A percentile compares a stretch with the other conserved stretches of the same genome.
These are phyloP conservation scores for Penicillium corylophilum DNA, from an alignment of 2,329 filamentous ascomycete genomes.

Conservation along the genomic window DNA sequence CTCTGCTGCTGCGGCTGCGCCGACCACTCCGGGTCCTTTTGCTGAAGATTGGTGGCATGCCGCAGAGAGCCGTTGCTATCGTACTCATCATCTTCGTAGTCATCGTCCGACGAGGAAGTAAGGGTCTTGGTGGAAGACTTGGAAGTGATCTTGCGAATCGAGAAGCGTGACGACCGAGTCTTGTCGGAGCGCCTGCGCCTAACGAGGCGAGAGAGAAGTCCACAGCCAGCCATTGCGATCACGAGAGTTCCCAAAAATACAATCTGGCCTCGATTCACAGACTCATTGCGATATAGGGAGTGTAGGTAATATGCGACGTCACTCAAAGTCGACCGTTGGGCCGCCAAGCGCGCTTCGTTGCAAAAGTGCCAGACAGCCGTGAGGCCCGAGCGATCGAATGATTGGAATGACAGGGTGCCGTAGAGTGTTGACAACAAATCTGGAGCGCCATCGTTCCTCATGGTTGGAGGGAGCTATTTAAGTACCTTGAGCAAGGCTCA, in stretches of 20 bases:
- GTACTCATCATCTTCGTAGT: conserved; percentile 37
- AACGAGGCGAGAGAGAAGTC: conserved; percentile 31
- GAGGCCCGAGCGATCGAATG: conserved; percentile 7
- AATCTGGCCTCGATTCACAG: conserved; percentile 30
- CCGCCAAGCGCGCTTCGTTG: conserved; percentile 19
- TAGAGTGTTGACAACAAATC: conserved; percentile 11
- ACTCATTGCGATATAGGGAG: conserved; percentile 27
- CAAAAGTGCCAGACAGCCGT: conserved; percentile 19
- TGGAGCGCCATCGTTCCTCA: conserved; percentile 15
- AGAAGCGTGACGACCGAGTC: conserved; percentile 4
- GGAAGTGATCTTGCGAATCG: conserved; percentile 18
- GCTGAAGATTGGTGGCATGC: conserved; percentile 24
- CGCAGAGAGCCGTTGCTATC: conserved; percentile 35
- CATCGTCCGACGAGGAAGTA: conserved; percentile 38
- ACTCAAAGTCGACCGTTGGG: conserved; percentile 18
- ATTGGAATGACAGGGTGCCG: conserved; percentile 13
- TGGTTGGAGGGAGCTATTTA: conserved; percentile 13
- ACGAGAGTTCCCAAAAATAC: conserved; percentile 34
- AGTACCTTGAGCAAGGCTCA: conserved; percentile 13
- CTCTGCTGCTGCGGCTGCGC: conserved; percentile 28
- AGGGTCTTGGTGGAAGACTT: conserved; percentile 29
- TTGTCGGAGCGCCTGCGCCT: conserved; percentile 23
- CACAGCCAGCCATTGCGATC: conserved; percentile 39
- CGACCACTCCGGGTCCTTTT: conserved; percentile 20
- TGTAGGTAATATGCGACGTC: conserved; percentile 21